Evolutionary conservation across 1,139 yeast species (phyloP).

Genomic region (Williopsis jadinii): DNA sequence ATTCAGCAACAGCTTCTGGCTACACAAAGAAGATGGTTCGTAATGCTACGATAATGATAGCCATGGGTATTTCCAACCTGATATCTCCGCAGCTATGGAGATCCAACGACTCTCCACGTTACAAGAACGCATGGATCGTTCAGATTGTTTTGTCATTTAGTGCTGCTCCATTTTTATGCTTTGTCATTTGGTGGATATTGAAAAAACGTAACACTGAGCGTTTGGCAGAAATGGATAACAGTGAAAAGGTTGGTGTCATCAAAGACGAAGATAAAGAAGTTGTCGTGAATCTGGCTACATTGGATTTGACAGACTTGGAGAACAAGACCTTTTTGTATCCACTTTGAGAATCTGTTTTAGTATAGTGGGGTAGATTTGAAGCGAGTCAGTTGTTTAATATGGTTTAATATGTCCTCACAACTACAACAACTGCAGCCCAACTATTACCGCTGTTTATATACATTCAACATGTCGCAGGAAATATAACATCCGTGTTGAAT

Average conservation of each 20-base stretch:
- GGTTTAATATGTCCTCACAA: no score
- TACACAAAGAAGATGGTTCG: conserved; percentile 36
- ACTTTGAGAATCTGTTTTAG: conserved; percentile 13
- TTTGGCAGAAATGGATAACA: conserved; percentile 11
- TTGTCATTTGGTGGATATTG: conserved; percentile 34
- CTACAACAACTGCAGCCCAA: no score
- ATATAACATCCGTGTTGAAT: no score
- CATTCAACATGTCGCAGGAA: no score
- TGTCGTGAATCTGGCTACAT: conserved; percentile 34
- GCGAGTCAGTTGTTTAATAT: no score
- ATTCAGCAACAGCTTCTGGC: conserved; percentile 30
- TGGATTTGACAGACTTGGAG: conserved; percentile 41
- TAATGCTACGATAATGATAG: conserved; percentile 33
- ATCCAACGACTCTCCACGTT: conserved; percentile 34
- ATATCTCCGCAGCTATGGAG: conserved; percentile 42
- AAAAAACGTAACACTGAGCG: conserved; percentile 33
- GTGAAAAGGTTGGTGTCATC: conserved; percentile 16
- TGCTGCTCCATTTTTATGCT: conserved; percentile 28
- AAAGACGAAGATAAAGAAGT: conserved; percentile 16
- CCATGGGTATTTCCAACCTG: conserved; percentile 35
- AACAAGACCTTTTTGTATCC: conserved; percentile 41
- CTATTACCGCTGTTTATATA: no score
- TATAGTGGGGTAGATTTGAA: no score
- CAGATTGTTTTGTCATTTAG: conserved; percentile 42
- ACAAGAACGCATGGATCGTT: conserved; percentile 45